Base-by-base conservation (phyloP, 2,329 filamentous ascomycete genomes). In the Phaeosphaeria sp. region DNA sequence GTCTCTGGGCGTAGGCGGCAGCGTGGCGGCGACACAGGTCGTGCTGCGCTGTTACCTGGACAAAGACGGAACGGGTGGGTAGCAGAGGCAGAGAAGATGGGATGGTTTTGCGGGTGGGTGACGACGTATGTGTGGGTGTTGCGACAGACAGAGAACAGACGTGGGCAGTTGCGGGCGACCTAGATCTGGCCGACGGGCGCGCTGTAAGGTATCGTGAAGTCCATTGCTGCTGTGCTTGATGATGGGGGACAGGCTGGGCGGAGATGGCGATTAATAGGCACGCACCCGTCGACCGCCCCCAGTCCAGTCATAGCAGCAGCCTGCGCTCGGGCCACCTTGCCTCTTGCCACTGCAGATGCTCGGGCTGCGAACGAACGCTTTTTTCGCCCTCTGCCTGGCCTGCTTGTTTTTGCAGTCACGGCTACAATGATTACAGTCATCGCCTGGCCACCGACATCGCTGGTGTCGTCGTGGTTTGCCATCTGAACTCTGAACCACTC, bases 111-210 rank as follows among this genome's bases (percentile, higher is more conserved):
- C 6, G 30, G 30, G 11, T 7, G 15, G 30, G 30, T 36, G 30
- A 36, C 30, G 11, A 36, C n/a, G n/a, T n/a, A n/a, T n/a, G n/a
- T 6, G 15, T 13, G 11, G 21, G 22, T 46, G 22, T 45, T 51
- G 61, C 64, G 61, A 64, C 67, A 65, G 63, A 59, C 54, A 61
- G 64, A 51, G 52, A 49, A 66, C 51, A 64, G 65, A 64, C 52
- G 55, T 57, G 51, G 43, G 30, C 48, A 59, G 56, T 39, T 58
- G 59, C 59, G 57, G 59, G 53, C 57, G 56, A 62, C 67, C 65
- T 67, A 74, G 68, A 66, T 69, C 53, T 68, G 69, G 71, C 69
- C 69, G 62, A 59, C 65, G 67, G 67, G 67, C 70, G 69, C 66
- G 67, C 61, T 63, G 53, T 61, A 61, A 56, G 71, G 63, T 65